Evolutionary conservation across 352 stramenopile genomes (phyloP), one percentile per base, ranked within the genome.

Genomic region (Globisporangium alternatum): DNA sequence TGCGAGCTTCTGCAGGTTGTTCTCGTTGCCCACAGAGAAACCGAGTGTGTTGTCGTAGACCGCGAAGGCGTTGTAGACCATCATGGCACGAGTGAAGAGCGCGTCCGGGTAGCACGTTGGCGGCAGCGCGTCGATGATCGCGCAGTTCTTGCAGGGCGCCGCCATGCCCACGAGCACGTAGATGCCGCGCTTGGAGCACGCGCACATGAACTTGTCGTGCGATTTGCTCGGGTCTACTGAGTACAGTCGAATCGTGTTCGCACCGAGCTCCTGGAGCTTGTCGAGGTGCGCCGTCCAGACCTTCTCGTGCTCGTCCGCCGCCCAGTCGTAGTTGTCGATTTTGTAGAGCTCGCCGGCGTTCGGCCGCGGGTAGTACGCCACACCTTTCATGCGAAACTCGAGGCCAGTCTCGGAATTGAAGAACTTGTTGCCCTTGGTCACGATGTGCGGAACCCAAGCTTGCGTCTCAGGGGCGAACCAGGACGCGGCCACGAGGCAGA

Each of bases 201-300:
- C 80, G 49, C 83, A 91, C 83, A 91, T 91, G 69, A 91, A 91
- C 56, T 90, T 85, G 77, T 90, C 83, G 64, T 91, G 83, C 10
- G 73, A 65, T 54, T 74, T 75, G 64, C 69, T 74, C n/a, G 83
- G 80, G 61, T 91, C 76, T 3, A 91, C 67, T 2, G 77, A 82
- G 66, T 90, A 91, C 8, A 91, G 64, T 0, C 83, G 83, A 33
- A 91, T 71, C 13, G 79, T 81, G 62, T 91, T 91, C 22, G 86
- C 80, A 15, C 79, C 77, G 17, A 89, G 58, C 30, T 86, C 73
- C 51, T 80, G 68, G 61, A 91, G 75, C 17, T 78, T 56, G 55
- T 85, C 62, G 28, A 91, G 60, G 53, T 91, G 75, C 25, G 72
- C 67, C 13, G 39, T 55, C 83, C 83, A 91, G 17, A 90, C 71